A percentile compares a stretch with the other conserved stretches of the same genome.
phyloP scores from a whole-genome alignment of 225 moss, liverwort and hornwort genomes.

The Bryoerythrophyllum caledonicum region DNA sequence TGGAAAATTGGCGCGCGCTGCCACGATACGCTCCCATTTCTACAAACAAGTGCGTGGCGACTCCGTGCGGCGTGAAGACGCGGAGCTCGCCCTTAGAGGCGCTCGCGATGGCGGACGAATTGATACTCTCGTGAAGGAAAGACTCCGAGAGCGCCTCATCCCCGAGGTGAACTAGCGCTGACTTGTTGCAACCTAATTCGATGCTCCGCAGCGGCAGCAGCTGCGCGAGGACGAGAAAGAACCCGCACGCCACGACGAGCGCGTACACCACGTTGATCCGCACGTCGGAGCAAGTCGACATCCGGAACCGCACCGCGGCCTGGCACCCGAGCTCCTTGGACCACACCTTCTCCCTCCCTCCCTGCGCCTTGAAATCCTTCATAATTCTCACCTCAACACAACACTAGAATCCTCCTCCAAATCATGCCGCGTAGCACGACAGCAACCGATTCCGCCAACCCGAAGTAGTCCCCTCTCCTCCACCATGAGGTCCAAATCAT shows the following conservation, averaged over 20 bases:
- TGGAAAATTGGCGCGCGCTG: conserved; percentile 37
- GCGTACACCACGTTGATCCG: conserved; percentile 44
- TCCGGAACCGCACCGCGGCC: conserved; percentile 46
- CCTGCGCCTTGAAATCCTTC: conserved; percentile 33
- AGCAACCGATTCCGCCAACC: neutral
- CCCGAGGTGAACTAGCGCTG: neutral
- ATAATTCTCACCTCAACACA: neutral
- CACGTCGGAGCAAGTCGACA: conserved; percentile 48
- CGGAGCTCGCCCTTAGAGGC: conserved; percentile 36
- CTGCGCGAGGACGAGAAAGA: conserved; percentile 43
- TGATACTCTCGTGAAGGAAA: conserved; percentile 32
- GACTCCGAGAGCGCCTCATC: neutral
- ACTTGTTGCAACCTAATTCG: conserved; percentile 29
- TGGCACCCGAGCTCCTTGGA: conserved; percentile 58
- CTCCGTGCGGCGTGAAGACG: conserved; percentile 49
- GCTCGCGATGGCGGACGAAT: conserved; percentile 17
- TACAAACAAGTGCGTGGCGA: conserved; percentile 51
- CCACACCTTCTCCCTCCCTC: conserved; percentile 35
- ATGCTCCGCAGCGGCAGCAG: conserved; percentile 34
- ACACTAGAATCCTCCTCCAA: neutral
- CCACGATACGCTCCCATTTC: conserved; percentile 65
- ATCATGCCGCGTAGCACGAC: neutral
- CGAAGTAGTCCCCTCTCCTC: neutral
- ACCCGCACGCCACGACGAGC: conserved; percentile 30
- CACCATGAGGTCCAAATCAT: neutral